Conservation (phyloP, 768 basidiomycete species). For the Mycena albidolilacea region DNA sequence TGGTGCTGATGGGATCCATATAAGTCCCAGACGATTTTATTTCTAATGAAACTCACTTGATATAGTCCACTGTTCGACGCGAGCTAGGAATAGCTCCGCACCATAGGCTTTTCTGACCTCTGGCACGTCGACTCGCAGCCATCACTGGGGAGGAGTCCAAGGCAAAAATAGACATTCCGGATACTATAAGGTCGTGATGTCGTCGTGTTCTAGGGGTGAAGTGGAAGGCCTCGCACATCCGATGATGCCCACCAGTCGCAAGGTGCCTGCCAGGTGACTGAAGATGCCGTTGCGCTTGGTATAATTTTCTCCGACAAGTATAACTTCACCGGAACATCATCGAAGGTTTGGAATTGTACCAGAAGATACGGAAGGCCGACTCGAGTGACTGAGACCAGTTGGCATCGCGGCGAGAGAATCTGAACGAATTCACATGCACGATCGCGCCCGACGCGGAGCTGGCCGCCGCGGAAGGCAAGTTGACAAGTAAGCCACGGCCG, state of each 20-base stretch:
- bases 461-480: slow-evolving; percentile 45
- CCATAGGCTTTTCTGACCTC: background rate
- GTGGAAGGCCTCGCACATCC: slow-evolving; percentile 45
- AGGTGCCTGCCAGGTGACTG: slow-evolving; percentile 50
- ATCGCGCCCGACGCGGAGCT: slow-evolving; percentile 46
- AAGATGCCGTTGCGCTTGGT: slow-evolving; percentile 52
- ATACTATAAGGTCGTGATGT: slow-evolving; percentile 55
- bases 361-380: slow-evolving; percentile 50
- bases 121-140: slow-evolving; percentile 38
- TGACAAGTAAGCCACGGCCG: slow-evolving; percentile 41
- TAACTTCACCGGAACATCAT: slow-evolving; percentile 44
- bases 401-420: slow-evolving; percentile 49
- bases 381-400: slow-evolving; percentile 41
- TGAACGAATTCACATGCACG: slow-evolving; percentile 51
- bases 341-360: slow-evolving; percentile 46
- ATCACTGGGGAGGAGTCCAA: slow-evolving; percentile 51
- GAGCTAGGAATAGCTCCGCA: slow-evolving; percentile 47
- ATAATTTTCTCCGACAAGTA: slow-evolving; percentile 50
- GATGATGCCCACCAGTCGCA: slow-evolving; percentile 51
- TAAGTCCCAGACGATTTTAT: background rate
- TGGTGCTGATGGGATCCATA: slow-evolving; percentile 49
- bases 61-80: slow-evolving; percentile 46
- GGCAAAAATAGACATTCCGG: slow-evolving; percentile 49
- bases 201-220: slow-evolving; percentile 48
- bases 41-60: background rate